phyloP scores from a whole-genome alignment of 208 protist genomes.

The Ichthyophonus hoferi region DNA sequence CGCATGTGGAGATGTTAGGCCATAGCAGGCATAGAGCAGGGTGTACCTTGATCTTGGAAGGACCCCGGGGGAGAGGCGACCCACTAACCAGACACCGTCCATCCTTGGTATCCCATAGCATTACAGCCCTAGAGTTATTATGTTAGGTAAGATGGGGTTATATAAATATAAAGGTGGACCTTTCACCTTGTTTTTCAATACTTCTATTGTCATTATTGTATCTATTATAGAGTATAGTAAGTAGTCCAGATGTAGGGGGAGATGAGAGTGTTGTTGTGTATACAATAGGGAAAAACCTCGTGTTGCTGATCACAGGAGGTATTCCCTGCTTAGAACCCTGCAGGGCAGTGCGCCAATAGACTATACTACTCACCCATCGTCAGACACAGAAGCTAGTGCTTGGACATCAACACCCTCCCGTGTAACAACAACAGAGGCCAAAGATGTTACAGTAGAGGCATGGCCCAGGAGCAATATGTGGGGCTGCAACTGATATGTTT shows the following conservation, averaged over 20 bases:
- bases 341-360: too few relatives aligned
- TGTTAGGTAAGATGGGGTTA: not conserved
- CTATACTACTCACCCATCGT: not conserved
- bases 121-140: too few relatives aligned
- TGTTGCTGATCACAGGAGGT: not conserved
- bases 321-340: not conserved
- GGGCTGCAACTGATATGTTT: not conserved
- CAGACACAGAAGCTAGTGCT: not conserved
- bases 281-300: too few relatives aligned
- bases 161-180: not conserved
- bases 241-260: not conserved
- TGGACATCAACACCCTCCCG: not conserved
- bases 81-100: constrained; percentile 5
- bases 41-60: not conserved
- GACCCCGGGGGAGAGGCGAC: not conserved
- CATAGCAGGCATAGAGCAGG: too few relatives aligned
- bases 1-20: too few relatives aligned
- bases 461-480: not conserved
- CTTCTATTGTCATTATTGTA: not conserved
- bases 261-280: too few relatives aligned
- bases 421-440: not conserved
- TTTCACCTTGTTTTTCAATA: not conserved
- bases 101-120: constrained; percentile 5
- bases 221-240: not conserved
- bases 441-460: not conserved